Conservation (phyloP, 202 grass and related monocot species). For the Setaria italica region DNA sequence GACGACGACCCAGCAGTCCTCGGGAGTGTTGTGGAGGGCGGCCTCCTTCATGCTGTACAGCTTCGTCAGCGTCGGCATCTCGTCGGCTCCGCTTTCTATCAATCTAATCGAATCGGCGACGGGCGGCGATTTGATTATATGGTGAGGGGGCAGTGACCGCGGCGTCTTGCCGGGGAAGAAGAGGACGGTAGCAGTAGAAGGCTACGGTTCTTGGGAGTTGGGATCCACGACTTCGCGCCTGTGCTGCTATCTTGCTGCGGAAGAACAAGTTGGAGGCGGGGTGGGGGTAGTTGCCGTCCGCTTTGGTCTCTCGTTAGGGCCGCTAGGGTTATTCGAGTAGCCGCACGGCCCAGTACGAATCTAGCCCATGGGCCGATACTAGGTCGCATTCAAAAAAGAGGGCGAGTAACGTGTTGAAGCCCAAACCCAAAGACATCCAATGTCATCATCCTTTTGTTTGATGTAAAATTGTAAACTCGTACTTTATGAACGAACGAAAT, state of each 20-base stretch:
- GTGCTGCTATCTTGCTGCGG: constrained; percentile 35
- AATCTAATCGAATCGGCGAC: constrained; percentile 1
- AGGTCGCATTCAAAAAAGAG: background rate
- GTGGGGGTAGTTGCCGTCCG: background rate
- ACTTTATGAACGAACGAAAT: too few relatives aligned
- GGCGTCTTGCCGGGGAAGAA: constrained; percentile 41
- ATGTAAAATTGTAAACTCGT: too few relatives aligned
- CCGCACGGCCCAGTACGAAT: background rate
- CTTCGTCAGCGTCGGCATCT: constrained; percentile 80
- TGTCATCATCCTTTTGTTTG: too few relatives aligned
- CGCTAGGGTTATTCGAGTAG: background rate
- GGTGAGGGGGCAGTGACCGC: background rate
- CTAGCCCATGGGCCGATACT: background rate
- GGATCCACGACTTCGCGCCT: constrained; percentile 15
- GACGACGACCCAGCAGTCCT: constrained; percentile 88
- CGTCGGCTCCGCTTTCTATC: background rate
- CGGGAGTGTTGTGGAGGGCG: constrained; percentile 70
- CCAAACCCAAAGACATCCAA: background rate
- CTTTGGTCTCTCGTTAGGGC: background rate
- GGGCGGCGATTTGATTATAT: background rate
- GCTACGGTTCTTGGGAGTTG: background rate
- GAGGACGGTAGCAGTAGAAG: background rate
- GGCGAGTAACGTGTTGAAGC: background rate
- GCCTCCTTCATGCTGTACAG: constrained; percentile 81
- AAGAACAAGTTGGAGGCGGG: constrained; percentile 38